Conservation (phyloP, 2,329 filamentous ascomycete species). For the Botryosphaeria dothidea region DNA sequence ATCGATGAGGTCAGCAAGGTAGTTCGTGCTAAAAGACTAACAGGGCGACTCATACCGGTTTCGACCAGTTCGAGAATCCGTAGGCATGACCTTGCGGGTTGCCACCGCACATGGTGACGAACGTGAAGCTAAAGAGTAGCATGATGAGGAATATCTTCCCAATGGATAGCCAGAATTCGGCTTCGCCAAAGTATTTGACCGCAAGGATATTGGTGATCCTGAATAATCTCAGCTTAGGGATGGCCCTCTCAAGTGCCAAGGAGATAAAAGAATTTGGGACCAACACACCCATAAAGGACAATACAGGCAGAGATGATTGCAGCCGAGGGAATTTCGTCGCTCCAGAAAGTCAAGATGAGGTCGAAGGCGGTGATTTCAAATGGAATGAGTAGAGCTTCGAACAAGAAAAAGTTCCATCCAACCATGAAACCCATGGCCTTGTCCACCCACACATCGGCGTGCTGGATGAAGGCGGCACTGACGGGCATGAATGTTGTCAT, state of each 20-base stretch:
- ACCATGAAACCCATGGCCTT: constrained; percentile 70
- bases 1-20: neutral
- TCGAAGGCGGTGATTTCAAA: constrained; percentile 72
- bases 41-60: constrained; percentile 49
- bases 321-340: constrained; percentile 60
- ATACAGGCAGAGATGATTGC: constrained; percentile 66
- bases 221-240: neutral
- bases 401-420: constrained; percentile 85
- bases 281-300: constrained; percentile 69
- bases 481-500: constrained; percentile 79
- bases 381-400: constrained; percentile 65
- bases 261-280: no score
- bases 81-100: constrained; percentile 33
- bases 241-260: constrained; percentile 50
- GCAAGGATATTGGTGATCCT: constrained; percentile 55
- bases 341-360: constrained; percentile 73
- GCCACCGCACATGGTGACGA: neutral
- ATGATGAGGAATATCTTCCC: constrained; percentile 73
- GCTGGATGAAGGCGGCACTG: constrained; percentile 73
- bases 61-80: constrained; percentile 70
- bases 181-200: constrained; percentile 71
- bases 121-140: constrained; percentile 67
- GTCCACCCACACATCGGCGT: constrained; percentile 73
- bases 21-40: neutral
- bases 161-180: constrained; percentile 76